Percentiles rank a stretch among this genome's conserved stretches.
Evolutionary conservation across 2,329 filamentous ascomycete genomes (phyloP).

Genomic region (Clonostachys rosea): DNA sequence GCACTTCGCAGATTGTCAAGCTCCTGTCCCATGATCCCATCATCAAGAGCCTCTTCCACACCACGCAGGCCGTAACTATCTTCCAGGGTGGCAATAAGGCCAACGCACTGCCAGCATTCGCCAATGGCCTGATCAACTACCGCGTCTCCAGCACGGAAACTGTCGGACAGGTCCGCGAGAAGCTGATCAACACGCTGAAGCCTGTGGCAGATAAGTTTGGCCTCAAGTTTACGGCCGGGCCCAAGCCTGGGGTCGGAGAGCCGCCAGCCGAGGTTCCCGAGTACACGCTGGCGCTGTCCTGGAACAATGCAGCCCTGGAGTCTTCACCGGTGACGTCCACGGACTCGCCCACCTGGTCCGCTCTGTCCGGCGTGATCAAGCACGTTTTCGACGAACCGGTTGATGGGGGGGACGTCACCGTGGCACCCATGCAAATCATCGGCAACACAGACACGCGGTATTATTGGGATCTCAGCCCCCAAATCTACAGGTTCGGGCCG

Average conservation of each 20-base stretch:
- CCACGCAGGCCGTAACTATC: conserved; percentile 50
- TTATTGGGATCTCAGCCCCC: conserved; percentile 13
- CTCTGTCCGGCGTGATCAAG: neutral
- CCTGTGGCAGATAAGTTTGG: neutral
- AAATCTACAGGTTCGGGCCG: conserved; percentile 12
- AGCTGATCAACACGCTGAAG: neutral
- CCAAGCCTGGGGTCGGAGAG: no score
- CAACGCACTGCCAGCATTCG: conserved; percentile 56
- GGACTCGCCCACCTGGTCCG: neutral
- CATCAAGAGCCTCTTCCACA: conserved; percentile 13
- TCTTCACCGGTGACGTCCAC: neutral
- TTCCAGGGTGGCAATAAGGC: conserved; percentile 55
- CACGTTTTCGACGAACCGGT: neutral
- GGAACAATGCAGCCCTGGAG: neutral
- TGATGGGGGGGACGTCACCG: neutral
- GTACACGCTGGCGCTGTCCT: neutral
- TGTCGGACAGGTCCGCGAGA: neutral
- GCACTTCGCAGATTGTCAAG: no score
- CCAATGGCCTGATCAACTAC: conserved; percentile 47
- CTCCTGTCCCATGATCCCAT: neutral
- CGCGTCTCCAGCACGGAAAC: conserved; percentile 30
- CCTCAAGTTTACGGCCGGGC: neutral
- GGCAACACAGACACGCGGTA: conserved; percentile 16
- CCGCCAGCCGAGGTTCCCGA: no score
- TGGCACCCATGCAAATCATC: conserved; percentile 9